Evolutionary conservation across 2,329 filamentous ascomycete genomes (phyloP).

Genomic region (Fusarium sp.): DNA sequence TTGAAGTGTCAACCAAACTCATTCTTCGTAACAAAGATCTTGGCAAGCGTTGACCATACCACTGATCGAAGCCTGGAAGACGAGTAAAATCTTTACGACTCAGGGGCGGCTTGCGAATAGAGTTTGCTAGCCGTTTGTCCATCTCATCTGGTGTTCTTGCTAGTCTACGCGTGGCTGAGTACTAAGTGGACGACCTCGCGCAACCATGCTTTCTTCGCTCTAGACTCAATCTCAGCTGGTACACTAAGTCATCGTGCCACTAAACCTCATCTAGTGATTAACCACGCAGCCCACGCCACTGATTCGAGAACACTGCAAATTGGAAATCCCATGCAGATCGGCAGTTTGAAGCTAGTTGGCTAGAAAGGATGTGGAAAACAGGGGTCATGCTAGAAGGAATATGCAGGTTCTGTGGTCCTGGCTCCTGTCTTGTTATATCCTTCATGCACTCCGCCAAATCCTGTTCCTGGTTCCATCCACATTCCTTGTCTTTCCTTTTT

Average conservation of each 20-base stretch:
- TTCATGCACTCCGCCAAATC: neutral
- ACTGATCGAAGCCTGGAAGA: neutral
- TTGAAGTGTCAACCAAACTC: neutral
- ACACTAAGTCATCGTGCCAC: neutral
- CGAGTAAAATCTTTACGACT: neutral
- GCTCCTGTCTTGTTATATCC: slow-evolving; percentile 10
- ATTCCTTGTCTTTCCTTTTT: slow-evolving; percentile 1
- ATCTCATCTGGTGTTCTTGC: neutral
- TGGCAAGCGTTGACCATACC: neutral
- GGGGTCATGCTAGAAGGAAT: slow-evolving; percentile 8
- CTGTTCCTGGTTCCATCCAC: neutral
- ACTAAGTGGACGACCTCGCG: neutral
- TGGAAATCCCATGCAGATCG: neutral
- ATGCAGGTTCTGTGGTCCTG: slow-evolving; percentile 1
- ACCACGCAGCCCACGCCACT: neutral
- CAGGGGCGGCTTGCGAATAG: neutral
- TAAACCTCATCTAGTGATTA: neutral
- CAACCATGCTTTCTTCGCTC: neutral
- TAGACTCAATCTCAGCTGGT: neutral
- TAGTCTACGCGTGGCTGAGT: neutral
- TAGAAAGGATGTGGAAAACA: neutral
- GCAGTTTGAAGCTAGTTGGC: neutral
- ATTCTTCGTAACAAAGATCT: neutral
- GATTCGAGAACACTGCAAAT: neutral
- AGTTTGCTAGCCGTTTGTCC: slow-evolving; percentile 6